A percentile compares a stretch with the other conserved stretches of the same genome.
Conservation (phyloP, 176 grass and related monocot genomes). For the Metroxylon sagu region DNA sequence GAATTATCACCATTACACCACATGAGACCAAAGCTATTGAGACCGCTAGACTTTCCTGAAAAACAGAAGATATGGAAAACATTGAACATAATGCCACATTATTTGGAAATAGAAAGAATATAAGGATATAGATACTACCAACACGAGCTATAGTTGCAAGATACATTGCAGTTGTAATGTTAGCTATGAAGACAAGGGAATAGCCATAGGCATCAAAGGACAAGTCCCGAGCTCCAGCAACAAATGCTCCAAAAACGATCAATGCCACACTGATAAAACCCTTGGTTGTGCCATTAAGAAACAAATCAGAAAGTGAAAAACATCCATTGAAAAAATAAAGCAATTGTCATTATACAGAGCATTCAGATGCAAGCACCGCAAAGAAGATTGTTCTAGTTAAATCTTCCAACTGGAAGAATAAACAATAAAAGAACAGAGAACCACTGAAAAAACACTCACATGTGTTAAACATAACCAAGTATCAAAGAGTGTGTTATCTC, state of each 20-base stretch:
- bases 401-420: too few species aligned
- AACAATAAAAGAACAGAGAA: too few species aligned
- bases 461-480: too few species aligned
- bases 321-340: constrained; percentile 3
- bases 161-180: not conserved
- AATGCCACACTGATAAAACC: not conserved
- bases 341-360: too few species aligned
- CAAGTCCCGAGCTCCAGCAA: constrained; percentile 2
- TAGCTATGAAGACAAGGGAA: not conserved
- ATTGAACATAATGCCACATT: not conserved
- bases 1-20: constrained; percentile 3
- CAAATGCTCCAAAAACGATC: not conserved
- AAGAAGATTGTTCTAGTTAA: too few species aligned
- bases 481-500: too few species aligned
- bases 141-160: not conserved
- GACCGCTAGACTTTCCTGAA: not conserved
- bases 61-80: not conserved
- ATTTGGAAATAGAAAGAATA: not conserved
- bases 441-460: too few species aligned
- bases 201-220: not conserved
- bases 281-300: constrained; percentile 28
- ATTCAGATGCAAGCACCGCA: too few species aligned
- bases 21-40: constrained; percentile 3
- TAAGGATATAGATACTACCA: constrained; percentile 1
- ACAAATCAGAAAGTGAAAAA: constrained; percentile 13